Evolutionary conservation across 202 grass and related monocot species (phyloP).

Genomic region (Elaeis oleifera): DNA sequence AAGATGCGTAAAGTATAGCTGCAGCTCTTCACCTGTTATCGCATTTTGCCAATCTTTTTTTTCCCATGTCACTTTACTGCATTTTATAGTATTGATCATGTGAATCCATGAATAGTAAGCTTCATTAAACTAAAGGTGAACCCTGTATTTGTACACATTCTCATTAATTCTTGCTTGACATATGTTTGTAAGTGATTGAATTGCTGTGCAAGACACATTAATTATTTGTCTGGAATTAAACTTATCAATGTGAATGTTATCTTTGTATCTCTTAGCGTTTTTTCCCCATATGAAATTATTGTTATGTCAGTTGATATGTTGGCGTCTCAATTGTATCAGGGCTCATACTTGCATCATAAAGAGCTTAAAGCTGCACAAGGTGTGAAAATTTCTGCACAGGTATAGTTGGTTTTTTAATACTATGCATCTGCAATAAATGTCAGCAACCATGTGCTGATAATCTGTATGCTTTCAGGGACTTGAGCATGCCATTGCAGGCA

Average conservation of each 20-base stretch:
- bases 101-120: no score
- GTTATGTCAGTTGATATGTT: background rate
- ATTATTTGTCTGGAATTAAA: no score
- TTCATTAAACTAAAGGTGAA: no score
- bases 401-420: constrained; percentile 17
- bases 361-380: constrained; percentile 65
- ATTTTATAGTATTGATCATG: no score
- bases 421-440: constrained; percentile 2
- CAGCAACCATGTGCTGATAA: constrained; percentile 1
- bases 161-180: no score
- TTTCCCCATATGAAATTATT: background rate
- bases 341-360: constrained; percentile 51
- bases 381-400: constrained; percentile 89
- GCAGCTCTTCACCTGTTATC: no score
- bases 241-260: background rate
- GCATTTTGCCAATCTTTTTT: no score
- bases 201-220: no score
- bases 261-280: background rate
- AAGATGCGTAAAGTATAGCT: no score
- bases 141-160: no score
- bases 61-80: no score
- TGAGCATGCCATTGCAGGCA: constrained; percentile 34
- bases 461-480: constrained; percentile 12
- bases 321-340: constrained; percentile 26
- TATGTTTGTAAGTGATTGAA: no score